A percentile compares a stretch with the other conserved stretches of the same genome.
These are phyloP conservation scores for Podospora pseudopauciseta DNA, from an alignment of 495 filamentous ascomycete genomes.

Conservation along the genomic window DNA sequence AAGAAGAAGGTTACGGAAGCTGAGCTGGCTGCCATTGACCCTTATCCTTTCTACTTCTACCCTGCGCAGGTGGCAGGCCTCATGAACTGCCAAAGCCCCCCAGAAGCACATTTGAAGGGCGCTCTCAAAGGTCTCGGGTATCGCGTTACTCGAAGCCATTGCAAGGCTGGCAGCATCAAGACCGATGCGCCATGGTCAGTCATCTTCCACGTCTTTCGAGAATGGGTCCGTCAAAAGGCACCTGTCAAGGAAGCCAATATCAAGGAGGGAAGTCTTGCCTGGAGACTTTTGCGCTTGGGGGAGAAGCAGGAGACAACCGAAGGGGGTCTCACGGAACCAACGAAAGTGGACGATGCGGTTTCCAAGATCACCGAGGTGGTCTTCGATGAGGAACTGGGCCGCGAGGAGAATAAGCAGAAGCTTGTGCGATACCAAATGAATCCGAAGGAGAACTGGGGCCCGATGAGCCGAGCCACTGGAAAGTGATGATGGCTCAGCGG, in stretches of 20 bases:
- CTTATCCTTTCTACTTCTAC: slow-evolving; percentile 83
- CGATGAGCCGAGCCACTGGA: slow-evolving; percentile 71
- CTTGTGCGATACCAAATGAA: slow-evolving; percentile 83
- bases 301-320: slow-evolving; percentile 26
- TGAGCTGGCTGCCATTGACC: slow-evolving; percentile 58
- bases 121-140: slow-evolving; percentile 79
- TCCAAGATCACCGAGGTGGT: slow-evolving; percentile 55
- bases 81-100: slow-evolving; percentile 71
- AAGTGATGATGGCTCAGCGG: slow-evolving; percentile 24
- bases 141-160: slow-evolving; percentile 74
- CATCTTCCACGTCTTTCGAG: slow-evolving; percentile 90
- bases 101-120: slow-evolving; percentile 68
- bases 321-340: slow-evolving; percentile 12
- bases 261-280: slow-evolving; percentile 65
- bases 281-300: slow-evolving; percentile 50
- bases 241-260: slow-evolving; percentile 68
- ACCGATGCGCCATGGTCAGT: slow-evolving; percentile 86
- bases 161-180: slow-evolving; percentile 81
- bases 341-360: slow-evolving; percentile 17
- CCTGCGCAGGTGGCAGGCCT: slow-evolving; percentile 66
- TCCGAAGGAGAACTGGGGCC: slow-evolving; percentile 88
- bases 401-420: slow-evolving; percentile 57
- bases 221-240: slow-evolving; percentile 76
- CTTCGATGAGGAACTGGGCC: slow-evolving; percentile 79
- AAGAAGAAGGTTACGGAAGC: slow-evolving; percentile 36